Conservation (phyloP, 495 filamentous ascomycete species). For the Opeltia flavorubescens region DNA sequence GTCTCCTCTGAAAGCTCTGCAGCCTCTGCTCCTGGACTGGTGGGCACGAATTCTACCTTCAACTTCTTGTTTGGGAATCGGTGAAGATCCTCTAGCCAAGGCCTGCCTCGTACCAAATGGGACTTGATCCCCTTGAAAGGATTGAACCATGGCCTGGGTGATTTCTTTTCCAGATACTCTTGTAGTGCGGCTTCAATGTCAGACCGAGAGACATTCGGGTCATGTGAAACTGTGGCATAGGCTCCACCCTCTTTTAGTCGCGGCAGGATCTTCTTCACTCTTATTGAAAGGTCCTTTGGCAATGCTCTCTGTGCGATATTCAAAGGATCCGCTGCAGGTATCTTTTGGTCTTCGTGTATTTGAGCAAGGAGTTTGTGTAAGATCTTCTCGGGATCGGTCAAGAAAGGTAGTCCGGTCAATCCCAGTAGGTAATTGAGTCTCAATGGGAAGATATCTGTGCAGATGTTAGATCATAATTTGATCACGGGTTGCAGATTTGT, state of each 20-base stretch:
- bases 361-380: slow-evolving; percentile 49
- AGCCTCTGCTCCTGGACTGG: slow-evolving; percentile 45
- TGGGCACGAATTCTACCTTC: slow-evolving; percentile 69
- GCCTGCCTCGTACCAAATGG: slow-evolving; percentile 62
- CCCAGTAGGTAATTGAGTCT: slow-evolving; percentile 51
- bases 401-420: slow-evolving; percentile 36
- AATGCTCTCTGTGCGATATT: slow-evolving; percentile 48
- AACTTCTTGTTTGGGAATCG: slow-evolving; percentile 63
- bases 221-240: slow-evolving; percentile 74
- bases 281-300: slow-evolving; percentile 41
- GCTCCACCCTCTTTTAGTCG: slow-evolving; percentile 84
- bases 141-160: slow-evolving; percentile 77
- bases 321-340: slow-evolving; percentile 47
- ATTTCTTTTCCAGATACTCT: slow-evolving; percentile 47
- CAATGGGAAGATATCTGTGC: slow-evolving; percentile 67
- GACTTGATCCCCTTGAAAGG: slow-evolving; percentile 59
- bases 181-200: slow-evolving; percentile 45
- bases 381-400: slow-evolving; percentile 37
- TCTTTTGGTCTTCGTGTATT: slow-evolving; percentile 34
- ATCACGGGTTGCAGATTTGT: background rate
- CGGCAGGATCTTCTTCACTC: slow-evolving; percentile 66
- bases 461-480: slow-evolving; percentile 6
- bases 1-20: slow-evolving; percentile 75
- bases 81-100: slow-evolving; percentile 89
- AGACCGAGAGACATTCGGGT: slow-evolving; percentile 31